phyloP scores from a whole-genome alignment of 2,329 filamentous ascomycete species.

The Westerdykella ornata region DNA sequence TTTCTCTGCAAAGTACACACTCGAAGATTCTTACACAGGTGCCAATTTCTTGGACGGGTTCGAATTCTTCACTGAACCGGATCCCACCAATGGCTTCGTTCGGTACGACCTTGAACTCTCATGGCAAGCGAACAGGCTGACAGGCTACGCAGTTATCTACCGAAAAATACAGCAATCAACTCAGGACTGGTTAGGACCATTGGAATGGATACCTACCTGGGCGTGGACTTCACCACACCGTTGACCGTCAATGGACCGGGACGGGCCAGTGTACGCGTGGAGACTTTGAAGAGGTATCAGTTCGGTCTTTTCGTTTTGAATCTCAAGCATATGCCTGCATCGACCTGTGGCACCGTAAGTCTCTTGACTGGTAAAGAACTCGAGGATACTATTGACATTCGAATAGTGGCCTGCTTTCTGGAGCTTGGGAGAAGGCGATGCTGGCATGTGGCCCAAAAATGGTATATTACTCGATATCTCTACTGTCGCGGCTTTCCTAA shows the following conservation, averaged over 20 bases:
- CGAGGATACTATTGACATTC: too few species aligned
- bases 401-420: conserved; percentile 28
- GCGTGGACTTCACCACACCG: conserved; percentile 37
- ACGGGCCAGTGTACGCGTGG: conserved; percentile 27
- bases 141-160: conserved; percentile 7
- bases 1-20: conserved; percentile 15
- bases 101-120: conserved; percentile 9
- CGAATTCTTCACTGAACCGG: conserved; percentile 19
- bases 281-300: conserved; percentile 21
- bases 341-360: conserved; percentile 19
- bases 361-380: too few species aligned
- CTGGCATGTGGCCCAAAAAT: conserved; percentile 22
- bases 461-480: neutral
- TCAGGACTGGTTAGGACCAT: conserved; percentile 2
- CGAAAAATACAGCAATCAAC: conserved; percentile 6
- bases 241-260: conserved; percentile 12
- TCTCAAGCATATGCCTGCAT: conserved; percentile 27
- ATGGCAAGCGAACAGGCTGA: neutral
- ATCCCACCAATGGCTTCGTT: conserved; percentile 25
- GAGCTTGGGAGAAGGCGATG: conserved; percentile 15
- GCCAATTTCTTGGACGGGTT: conserved; percentile 23
- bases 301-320: conserved; percentile 28
- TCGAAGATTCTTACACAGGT: conserved; percentile 13
- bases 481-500: too few species aligned
- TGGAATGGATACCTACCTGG: conserved; percentile 32